Conservation (phyloP, 2,329 filamentous ascomycete species). For the Pestalotiopsis sp. region DNA sequence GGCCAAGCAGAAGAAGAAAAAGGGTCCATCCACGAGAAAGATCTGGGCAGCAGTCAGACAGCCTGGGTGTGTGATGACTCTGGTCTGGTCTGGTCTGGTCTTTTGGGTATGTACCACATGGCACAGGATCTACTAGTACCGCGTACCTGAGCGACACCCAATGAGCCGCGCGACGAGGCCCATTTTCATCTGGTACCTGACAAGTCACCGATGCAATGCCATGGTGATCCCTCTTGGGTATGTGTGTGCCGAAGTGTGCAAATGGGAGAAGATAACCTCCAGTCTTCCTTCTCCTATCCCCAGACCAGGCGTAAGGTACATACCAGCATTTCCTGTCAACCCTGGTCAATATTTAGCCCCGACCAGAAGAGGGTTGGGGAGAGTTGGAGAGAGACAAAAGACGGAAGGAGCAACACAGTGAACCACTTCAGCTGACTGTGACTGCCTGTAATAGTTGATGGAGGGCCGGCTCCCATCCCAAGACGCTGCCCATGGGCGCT, state of each 20-base stretch:
- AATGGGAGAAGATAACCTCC: not conserved
- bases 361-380: too few species aligned
- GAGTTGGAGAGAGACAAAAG: too few species aligned
- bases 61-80: not conserved
- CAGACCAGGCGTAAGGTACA: too few species aligned
- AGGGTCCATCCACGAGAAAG: not conserved
- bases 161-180: not conserved
- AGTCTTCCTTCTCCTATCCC: too few species aligned
- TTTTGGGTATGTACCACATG: not conserved
- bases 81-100: not conserved
- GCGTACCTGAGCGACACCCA: not conserved
- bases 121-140: not conserved
- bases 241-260: not conserved
- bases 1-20: not conserved
- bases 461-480: slow-evolving; percentile 1
- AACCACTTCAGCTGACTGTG: slow-evolving; percentile 10
- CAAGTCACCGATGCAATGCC: not conserved
- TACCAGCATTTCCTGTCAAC: too few species aligned
- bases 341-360: too few species aligned
- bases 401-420: not conserved
- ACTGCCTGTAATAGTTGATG: slow-evolving; percentile 2
- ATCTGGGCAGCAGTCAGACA: not conserved
- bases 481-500: not conserved
- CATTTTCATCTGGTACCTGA: not conserved
- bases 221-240: not conserved